Evolutionary conservation across 192 early-diverging fungal species (phyloP).

Genomic region (Powellomyces hirtus): DNA sequence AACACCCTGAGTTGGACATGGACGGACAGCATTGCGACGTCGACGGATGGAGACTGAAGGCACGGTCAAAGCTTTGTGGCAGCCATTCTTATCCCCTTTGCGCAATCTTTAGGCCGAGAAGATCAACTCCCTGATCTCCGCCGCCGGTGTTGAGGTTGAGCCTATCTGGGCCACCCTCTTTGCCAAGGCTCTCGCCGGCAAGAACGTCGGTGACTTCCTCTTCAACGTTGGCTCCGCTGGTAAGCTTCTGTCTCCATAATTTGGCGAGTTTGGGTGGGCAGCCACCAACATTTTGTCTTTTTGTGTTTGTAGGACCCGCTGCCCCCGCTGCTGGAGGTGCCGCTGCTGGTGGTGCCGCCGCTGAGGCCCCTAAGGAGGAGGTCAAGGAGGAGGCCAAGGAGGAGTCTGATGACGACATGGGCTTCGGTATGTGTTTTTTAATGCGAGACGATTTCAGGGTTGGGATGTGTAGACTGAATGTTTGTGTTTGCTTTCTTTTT

Average conservation of each 20-base stretch:
- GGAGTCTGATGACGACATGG: constrained; percentile 89
- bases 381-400: constrained; percentile 90
- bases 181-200: constrained; percentile 79
- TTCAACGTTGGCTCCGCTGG: constrained; percentile 83
- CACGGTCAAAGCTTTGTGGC: too few relatives aligned
- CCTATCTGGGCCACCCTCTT: constrained; percentile 71
- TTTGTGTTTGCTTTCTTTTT: background rate
- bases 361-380: constrained; percentile 63
- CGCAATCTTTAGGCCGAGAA: constrained; percentile 64
- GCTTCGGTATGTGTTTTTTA: constrained; percentile 39
- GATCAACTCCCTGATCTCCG: constrained; percentile 76
- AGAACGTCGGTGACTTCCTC: constrained; percentile 88
- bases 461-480: background rate
- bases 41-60: constrained; percentile 38
- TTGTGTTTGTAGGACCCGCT: too few relatives aligned
- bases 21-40: too few relatives aligned
- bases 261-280: too few relatives aligned
- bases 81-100: constrained; percentile 52
- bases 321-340: constrained; percentile 44
- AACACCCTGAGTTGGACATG: too few relatives aligned
- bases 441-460: background rate
- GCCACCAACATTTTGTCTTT: too few relatives aligned
- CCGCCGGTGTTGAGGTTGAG: constrained; percentile 93
- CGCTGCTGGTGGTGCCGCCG: constrained; percentile 61
- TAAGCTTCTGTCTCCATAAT: constrained; percentile 59